Base-by-base conservation (phyloP, 2,329 filamentous ascomycete genomes). In the Dactylonectria estremocensis region DNA sequence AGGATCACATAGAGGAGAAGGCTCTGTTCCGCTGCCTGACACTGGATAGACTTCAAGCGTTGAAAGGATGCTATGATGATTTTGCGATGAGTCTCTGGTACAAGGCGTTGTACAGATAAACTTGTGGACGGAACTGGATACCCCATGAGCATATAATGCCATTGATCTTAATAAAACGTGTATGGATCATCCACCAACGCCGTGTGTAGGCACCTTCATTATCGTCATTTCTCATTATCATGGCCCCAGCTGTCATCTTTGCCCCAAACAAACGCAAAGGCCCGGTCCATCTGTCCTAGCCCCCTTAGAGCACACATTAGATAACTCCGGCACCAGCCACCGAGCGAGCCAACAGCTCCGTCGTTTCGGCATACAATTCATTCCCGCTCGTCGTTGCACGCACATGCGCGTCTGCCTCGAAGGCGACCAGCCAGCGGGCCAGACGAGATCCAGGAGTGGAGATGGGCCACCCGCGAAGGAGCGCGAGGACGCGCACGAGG, bases 391-490 rank as follows among this genome's bases (percentile, higher is more conserved):
- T 92, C 14, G 93, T 95, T 33, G 87, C 88, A 77, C 84, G 84
- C 8, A 95, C 86, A 67, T 90, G 87, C 37, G 85, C 84, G 69
- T 93, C 87, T 0, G 76, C 76, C 77, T 94, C 92, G 58, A 95
- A 86, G 0, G 93, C 92, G 33, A 89, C 84, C 6, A 94, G 83
- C 93, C 93, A 95, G 52, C 81, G 84, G 31, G 86, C 87, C 91
- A 91, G 94, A 7, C 93, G 84, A 67, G 85, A 89, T 1, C 88
- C 90, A 2, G 86, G 84, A 69, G 90, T 86, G 0, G 90, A 87
- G 24, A 90, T 88, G 1, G 88, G 87, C 90, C 92, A 94, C 22
- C 87, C 88, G 20, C 90, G 84, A 70, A 92, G 90, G 16, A 89
- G 88, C 56, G 88, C 85, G 37, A 93, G 81, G 18, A 94, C 88